Evolutionary conservation across 768 basidiomycete genomes (phyloP).

Genomic region (Obba rivulosa): DNA sequence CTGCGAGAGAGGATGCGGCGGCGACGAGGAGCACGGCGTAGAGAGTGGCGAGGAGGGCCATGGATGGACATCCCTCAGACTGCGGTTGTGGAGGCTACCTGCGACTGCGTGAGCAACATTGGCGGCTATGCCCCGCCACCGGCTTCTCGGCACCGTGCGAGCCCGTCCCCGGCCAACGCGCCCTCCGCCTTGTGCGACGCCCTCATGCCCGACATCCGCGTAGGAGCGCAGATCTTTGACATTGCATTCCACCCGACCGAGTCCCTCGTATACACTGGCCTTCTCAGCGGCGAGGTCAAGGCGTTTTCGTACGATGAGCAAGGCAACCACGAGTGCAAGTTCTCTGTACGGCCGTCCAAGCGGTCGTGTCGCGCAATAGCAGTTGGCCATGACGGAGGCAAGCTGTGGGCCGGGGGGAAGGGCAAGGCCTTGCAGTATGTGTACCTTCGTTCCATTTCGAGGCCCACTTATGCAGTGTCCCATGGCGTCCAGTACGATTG

Average conservation of each 20-base stretch:
- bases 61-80: slow-evolving; percentile 15
- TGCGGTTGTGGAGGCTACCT: too few species aligned
- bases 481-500: slow-evolving; percentile 27
- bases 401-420: slow-evolving; percentile 78
- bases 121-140: background rate
- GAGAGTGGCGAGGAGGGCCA: slow-evolving; percentile 12
- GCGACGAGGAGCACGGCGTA: slow-evolving; percentile 12
- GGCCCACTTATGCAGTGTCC: slow-evolving; percentile 1
- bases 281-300: slow-evolving; percentile 79
- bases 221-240: slow-evolving; percentile 84
- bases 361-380: slow-evolving; percentile 76
- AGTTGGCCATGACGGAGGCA: slow-evolving; percentile 59
- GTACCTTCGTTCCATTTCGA: background rate
- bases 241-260: slow-evolving; percentile 77
- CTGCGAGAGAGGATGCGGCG: slow-evolving; percentile 20
- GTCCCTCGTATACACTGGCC: slow-evolving; percentile 67
- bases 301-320: slow-evolving; percentile 77
- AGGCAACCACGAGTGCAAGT: slow-evolving; percentile 49
- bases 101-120: too few species aligned
- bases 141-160: background rate
- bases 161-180: too few species aligned
- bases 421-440: slow-evolving; percentile 74
- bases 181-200: background rate
- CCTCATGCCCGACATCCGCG: slow-evolving; percentile 56
- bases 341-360: slow-evolving; percentile 71